Base-by-base conservation (phyloP, 2,329 filamentous ascomycete species). In the Chaetomiaceae sp. region DNA sequence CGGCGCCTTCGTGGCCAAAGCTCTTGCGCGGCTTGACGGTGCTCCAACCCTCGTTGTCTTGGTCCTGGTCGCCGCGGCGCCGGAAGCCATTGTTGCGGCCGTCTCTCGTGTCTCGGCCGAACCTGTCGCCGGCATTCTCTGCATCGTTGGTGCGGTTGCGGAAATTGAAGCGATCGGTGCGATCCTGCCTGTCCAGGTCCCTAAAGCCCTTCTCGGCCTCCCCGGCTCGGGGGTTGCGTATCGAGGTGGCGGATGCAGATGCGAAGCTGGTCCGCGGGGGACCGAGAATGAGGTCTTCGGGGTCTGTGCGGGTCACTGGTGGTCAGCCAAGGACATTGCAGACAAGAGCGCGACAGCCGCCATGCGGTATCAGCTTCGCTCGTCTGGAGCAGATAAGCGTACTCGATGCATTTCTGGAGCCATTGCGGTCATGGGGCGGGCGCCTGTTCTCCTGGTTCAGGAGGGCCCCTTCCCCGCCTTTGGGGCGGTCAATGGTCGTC, bases 221-320 rank as follows among this genome's bases (percentile, higher is more conserved):
- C 46, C 76, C 71, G 14, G 72, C 71, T 55, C 71, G 69, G 15
- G 66, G 62, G 37, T 65, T 68, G 57, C 82, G 78, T 48, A 76
- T 70, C 29, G 81, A 75, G 54, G 87, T 88, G 20, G 86, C 81
- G 1, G 91, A 95, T 49, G 89, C 83, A 1, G 91, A 95, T 49
- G 89, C 83, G 69, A 96, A 96, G 40, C 84, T 83, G 43, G 84
- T 89, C 69, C 89, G 88, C 1, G 91, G 89, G 19, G 91, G 91
- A 14, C 89, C 91, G 54, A 96, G 86, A 54, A 94, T 80, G 54
- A 95, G 87, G 59, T 95, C 90, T 63, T 95, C 91, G 64, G 81
- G 74, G 68, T 82, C 83, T 87, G 47, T 40, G 8, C 51, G 60
- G 59, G 20, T n/a, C n/a, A n/a, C n/a, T n/a, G 66, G 49, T 49